Conservation (phyloP, 495 filamentous ascomycete genomes). For the Neurospora africana region DNA sequence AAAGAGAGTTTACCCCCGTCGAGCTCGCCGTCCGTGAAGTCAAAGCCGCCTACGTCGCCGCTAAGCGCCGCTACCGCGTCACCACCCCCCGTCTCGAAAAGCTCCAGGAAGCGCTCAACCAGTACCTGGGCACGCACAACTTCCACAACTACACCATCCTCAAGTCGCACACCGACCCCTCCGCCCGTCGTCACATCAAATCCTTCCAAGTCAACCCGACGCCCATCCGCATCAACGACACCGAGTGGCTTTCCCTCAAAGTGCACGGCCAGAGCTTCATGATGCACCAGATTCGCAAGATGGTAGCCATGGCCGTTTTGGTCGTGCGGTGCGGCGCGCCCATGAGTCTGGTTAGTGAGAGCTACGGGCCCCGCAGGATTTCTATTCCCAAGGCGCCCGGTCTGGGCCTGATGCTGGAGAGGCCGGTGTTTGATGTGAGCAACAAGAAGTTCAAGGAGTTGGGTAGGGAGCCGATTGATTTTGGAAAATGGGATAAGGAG, state of each 20-base stretch:
- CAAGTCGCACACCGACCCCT: constrained; percentile 67
- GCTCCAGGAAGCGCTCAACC: constrained; percentile 58
- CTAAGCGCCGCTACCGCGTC: constrained; percentile 74
- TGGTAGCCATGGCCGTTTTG: constrained; percentile 87
- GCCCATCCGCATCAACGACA: constrained; percentile 77
- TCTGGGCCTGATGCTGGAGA: constrained; percentile 76
- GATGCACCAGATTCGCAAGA: constrained; percentile 99
- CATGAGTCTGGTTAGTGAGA: constrained; percentile 54
- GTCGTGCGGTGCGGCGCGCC: constrained; percentile 70
- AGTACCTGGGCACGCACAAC: constrained; percentile 72
- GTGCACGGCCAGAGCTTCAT: constrained; percentile 98
- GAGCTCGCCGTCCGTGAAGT: constrained; percentile 60
- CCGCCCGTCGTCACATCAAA: constrained; percentile 77
- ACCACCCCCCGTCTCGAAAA: constrained; percentile 56
- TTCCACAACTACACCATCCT: constrained; percentile 96
- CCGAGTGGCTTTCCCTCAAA: constrained; percentile 89
- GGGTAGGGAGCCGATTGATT: constrained; percentile 58
- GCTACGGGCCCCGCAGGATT: constrained; percentile 54
- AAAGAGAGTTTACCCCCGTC: constrained; percentile 33
- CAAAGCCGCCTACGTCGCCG: constrained; percentile 63
- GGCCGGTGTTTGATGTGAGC: constrained; percentile 80
- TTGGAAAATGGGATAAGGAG: constrained; percentile 61
- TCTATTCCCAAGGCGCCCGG: constrained; percentile 89
- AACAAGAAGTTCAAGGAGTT: constrained; percentile 50
- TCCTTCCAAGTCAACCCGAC: constrained; percentile 63